Base-by-base conservation (phyloP, 1,284 basidiomycete species). In the Phlebopus sp. region DNA sequence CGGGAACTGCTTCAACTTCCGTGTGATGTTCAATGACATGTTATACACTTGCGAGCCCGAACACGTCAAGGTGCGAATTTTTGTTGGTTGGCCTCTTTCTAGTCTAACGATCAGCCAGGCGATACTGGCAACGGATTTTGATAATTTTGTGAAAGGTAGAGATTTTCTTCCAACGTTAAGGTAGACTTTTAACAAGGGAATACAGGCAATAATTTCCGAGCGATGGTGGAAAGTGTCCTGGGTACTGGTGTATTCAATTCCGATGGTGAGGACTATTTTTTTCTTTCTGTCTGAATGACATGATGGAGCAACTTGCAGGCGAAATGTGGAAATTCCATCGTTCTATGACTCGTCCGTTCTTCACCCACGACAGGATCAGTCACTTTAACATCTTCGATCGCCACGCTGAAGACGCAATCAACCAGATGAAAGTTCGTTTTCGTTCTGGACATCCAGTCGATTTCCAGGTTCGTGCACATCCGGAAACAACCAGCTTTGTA, bases 281-380 rank as follows among this genome's bases (percentile, higher is more conserved):
- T 14, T 15, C 48, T 10, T n/a, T n/a, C n/a, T 2, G n/a, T 68
- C 2, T 2, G 30, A 19, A 36, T 2, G 17, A 19, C 35, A 47
- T 6, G 13, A 11, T n/a, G 25, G 17, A 13, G 15, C 3, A 23
- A 10, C 10, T 21, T 5, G 34, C 21, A 69, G 68, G 62, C 15
- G 66, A 71, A 2, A 68, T 70, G 63, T 71, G 70, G 70, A 71
- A 69, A 62, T 71, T 64, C 15, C 77, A 79, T 53, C 70, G 77
- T 19, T 62, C 68, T 1, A 76, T 79, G 64, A 71, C 76, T 0
- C 69, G 76, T 14, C 77, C 77, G 0, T 76, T 78, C 60, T 79
- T 79, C 54, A 73, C 63, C 47, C 65, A 65, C n/a, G 74, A 78
- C 34, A 65, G 74, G 7, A 74, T 77, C 46, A 69, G 66, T 39